Evolutionary conservation across 495 filamentous ascomycete genomes (phyloP).

Genomic region (Daldinia bambusicola): DNA sequence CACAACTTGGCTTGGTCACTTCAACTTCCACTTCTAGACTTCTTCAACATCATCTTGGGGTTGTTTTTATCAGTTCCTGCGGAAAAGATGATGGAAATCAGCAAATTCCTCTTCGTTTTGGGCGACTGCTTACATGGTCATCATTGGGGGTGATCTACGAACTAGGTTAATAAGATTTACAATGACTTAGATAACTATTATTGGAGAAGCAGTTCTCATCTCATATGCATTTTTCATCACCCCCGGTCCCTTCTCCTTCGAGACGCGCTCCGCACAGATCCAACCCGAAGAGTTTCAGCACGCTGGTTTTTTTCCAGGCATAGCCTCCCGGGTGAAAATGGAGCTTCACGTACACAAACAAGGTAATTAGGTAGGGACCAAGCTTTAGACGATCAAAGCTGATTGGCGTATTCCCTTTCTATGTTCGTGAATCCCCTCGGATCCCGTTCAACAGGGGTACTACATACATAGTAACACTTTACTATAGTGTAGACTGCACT

Average conservation of each 20-base stretch:
- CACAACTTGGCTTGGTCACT: slow-evolving; percentile 8
- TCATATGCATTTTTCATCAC: slow-evolving; percentile 6
- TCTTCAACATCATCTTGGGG: slow-evolving; percentile 5
- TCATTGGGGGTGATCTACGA: neutral
- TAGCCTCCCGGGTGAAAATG: slow-evolving; percentile 36
- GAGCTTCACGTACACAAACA: slow-evolving; percentile 9
- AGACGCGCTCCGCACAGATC: slow-evolving; percentile 41
- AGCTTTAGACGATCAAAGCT: slow-evolving; percentile 16
- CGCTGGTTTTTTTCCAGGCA: slow-evolving; percentile 37
- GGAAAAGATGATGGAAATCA: neutral
- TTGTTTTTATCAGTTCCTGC: slow-evolving; percentile 3
- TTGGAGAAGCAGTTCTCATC: slow-evolving; percentile 3
- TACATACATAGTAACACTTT: neutral
- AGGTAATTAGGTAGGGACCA: slow-evolving; percentile 17
- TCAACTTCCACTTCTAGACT: slow-evolving; percentile 19
- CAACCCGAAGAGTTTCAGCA: slow-evolving; percentile 52
- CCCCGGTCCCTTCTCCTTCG: slow-evolving; percentile 29
- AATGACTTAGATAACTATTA: neutral
- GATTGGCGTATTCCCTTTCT: slow-evolving; percentile 19
- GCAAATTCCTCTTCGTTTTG: neutral
- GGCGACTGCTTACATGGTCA: neutral
- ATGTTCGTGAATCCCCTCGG: slow-evolving; percentile 26
- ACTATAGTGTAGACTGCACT: no score
- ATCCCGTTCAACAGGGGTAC: slow-evolving; percentile 11
- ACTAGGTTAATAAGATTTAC: neutral